phyloP scores from a whole-genome alignment of 2,329 filamentous ascomycete species.

The Onygenales sp. region DNA sequence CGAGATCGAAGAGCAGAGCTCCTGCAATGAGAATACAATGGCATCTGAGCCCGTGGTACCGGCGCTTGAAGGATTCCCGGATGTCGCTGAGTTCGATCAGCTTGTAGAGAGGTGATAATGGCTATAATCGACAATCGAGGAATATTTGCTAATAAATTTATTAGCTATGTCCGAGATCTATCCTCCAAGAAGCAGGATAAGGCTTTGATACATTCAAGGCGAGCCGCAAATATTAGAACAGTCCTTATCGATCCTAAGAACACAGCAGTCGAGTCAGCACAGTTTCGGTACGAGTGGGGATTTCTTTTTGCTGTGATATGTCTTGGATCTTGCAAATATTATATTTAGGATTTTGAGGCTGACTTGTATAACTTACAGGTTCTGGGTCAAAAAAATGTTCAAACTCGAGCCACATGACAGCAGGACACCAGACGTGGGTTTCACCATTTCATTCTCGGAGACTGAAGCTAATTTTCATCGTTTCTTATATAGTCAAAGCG shows the following conservation, averaged over 20 bases:
- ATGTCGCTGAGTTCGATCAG: constrained; percentile 37
- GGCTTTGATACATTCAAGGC: constrained; percentile 39
- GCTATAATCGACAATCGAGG: neutral
- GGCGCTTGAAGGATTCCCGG: constrained; percentile 35
- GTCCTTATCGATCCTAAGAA: constrained; percentile 42
- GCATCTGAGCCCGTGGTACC: constrained; percentile 36
- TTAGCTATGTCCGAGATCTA: constrained; percentile 40
- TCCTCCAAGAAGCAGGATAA: constrained; percentile 45
- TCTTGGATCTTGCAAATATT: neutral
- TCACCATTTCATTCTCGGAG: constrained; percentile 3
- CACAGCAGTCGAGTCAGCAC: constrained; percentile 41
- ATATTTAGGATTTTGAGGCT: constrained; percentile 1
- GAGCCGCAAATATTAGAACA: constrained; percentile 38
- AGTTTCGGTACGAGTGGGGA: constrained; percentile 33
- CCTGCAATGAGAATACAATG: constrained; percentile 33
- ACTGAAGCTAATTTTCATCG: constrained; percentile 2
- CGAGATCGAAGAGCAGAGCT: constrained; percentile 37
- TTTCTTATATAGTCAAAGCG: constrained; percentile 22
- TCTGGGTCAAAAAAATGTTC: constrained; percentile 48
- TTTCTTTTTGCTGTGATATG: neutral
- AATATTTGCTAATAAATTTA: constrained; percentile 1
- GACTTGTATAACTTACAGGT: constrained; percentile 22
- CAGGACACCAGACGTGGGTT: constrained; percentile 28
- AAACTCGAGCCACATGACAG: constrained; percentile 33
- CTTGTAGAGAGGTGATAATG: constrained; percentile 33